Evolutionary conservation across 345 rosid genomes (phyloP).

Genomic region (Eucalyptus microcorys): DNA sequence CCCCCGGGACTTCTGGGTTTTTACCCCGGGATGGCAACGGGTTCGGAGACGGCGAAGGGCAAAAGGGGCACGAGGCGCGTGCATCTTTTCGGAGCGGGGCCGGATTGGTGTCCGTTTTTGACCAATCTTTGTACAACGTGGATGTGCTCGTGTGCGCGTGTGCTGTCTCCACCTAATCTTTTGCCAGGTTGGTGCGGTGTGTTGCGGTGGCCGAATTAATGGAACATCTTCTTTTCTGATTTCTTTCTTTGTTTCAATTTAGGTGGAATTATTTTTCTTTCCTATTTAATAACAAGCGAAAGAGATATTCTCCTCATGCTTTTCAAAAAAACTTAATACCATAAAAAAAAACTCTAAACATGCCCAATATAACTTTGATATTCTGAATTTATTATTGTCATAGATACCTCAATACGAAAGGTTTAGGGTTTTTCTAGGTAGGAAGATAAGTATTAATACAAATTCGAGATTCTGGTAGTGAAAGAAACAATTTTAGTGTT

Average conservation of each 20-base stretch:
- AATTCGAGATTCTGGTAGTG: not conserved
- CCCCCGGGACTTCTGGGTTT: not conserved
- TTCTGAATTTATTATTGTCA: no score
- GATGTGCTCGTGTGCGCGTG: not conserved
- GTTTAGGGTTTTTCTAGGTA: not conserved
- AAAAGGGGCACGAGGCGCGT: not conserved
- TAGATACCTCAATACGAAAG: not conserved
- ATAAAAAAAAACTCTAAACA: no score
- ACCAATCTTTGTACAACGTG: not conserved
- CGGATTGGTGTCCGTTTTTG: not conserved
- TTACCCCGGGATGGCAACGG: not conserved
- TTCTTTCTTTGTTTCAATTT: not conserved
- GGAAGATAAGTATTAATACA: not conserved
- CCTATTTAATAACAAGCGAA: not conserved
- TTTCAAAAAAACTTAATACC: no score
- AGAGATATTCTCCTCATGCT: not conserved
- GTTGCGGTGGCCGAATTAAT: not conserved
- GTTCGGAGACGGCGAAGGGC: not conserved
- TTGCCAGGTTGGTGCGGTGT: not conserved
- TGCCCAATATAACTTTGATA: not conserved
- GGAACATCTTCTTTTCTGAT: not conserved
- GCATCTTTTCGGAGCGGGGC: not conserved
- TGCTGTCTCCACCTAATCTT: not conserved
- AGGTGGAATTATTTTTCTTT: not conserved
- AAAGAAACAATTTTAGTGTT: not conserved